phyloP scores from a whole-genome alignment of 495 filamentous ascomycete genomes.

The Recurvomyces mirabilis region DNA sequence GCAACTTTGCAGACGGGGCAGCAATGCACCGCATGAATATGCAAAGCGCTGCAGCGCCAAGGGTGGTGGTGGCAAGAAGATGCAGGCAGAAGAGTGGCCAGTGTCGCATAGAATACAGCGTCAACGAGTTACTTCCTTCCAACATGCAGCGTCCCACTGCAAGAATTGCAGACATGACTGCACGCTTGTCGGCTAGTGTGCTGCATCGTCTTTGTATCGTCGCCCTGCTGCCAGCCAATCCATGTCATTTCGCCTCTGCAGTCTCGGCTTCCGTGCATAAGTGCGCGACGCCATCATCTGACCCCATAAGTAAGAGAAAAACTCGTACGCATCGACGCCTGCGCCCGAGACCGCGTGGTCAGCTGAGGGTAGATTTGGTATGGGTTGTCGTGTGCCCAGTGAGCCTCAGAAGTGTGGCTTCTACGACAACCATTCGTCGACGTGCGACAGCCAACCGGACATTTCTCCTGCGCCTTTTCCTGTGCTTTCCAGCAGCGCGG shows the following conservation, averaged over 20 bases:
- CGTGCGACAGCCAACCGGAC: background rate
- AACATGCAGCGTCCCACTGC: background rate
- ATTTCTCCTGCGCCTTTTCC: too few species aligned
- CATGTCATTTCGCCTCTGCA: conserved; percentile 1
- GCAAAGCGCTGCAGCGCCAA: background rate
- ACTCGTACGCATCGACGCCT: background rate
- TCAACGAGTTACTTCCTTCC: background rate
- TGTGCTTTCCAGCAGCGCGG: too few species aligned
- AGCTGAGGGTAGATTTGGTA: background rate
- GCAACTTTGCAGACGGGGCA: background rate
- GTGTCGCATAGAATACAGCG: too few species aligned
- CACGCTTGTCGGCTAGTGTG: conserved; percentile 2
- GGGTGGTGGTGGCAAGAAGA: background rate
- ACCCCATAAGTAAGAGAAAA: background rate
- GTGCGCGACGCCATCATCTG: conserved; percentile 1
- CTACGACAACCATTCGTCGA: too few species aligned
- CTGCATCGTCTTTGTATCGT: background rate
- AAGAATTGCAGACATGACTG: background rate
- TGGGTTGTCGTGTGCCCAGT: too few species aligned
- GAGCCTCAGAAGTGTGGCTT: too few species aligned
- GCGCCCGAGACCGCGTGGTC: background rate
- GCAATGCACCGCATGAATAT: background rate
- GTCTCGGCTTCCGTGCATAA: background rate
- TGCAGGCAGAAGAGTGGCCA: background rate
- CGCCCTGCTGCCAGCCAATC: conserved; percentile 1